phyloP scores from a whole-genome alignment of 176 grass and related monocot genomes.

The Oryza coarctata region DNA sequence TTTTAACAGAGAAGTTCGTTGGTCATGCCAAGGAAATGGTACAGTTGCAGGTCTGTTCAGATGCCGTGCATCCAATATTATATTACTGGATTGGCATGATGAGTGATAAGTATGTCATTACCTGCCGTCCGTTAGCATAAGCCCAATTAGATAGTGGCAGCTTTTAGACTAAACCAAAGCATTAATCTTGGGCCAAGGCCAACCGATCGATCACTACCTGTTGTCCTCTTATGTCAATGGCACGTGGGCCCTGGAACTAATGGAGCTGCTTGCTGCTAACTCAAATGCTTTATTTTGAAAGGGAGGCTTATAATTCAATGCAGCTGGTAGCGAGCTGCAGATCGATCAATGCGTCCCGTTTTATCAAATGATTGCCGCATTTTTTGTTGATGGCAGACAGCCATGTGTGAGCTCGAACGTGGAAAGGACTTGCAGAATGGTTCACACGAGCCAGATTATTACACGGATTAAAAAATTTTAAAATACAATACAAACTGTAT shows the following conservation, averaged over 20 bases:
- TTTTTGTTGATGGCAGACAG: background rate
- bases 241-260: background rate
- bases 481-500: too few relatives aligned
- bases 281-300: background rate
- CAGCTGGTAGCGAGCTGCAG: background rate
- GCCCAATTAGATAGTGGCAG: conserved; percentile 12
- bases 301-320: background rate
- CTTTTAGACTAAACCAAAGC: background rate
- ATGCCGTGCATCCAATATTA: background rate
- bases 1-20: background rate
- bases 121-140: conserved; percentile 13
- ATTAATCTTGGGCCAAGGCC: background rate
- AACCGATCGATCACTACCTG: background rate
- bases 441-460: conserved; percentile 14
- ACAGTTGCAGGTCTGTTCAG: background rate
- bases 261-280: background rate
- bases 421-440: background rate
- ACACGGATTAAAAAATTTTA: too few relatives aligned
- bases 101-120: conserved; percentile 8
- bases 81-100: conserved; percentile 3
- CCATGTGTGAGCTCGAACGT: background rate
- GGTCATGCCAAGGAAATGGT: background rate
- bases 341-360: background rate
- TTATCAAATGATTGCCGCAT: background rate
- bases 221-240: background rate